Evolutionary conservation across 345 rosid genomes (phyloP).

Genomic region (Diplotaxis tenuifolia): DNA sequence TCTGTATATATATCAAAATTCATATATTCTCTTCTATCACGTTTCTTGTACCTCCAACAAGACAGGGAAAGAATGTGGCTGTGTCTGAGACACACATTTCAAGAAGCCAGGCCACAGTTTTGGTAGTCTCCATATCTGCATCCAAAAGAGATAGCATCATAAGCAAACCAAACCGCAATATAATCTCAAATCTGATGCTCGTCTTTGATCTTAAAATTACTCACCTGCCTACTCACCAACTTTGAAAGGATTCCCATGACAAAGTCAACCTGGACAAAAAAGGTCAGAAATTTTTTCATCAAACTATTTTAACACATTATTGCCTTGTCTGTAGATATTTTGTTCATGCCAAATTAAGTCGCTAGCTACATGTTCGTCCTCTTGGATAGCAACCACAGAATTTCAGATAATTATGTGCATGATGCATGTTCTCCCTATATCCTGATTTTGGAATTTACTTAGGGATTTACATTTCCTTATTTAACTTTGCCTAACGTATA

Average conservation of each 20-base stretch:
- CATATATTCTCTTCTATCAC: not conserved
- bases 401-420: not conserved
- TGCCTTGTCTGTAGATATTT: not conserved
- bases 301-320: not conserved
- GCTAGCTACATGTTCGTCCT: not conserved
- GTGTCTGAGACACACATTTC: constrained; percentile 92
- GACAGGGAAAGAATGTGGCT: constrained; percentile 86
- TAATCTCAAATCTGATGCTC: constrained; percentile 8
- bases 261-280: constrained; percentile 70
- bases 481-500: not conserved
- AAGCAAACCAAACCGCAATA: not conserved
- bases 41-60: constrained; percentile 61
- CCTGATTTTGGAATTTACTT: not conserved
- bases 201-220: constrained; percentile 20
- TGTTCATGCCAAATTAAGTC: not conserved
- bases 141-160: constrained; percentile 10
- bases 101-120: constrained; percentile 96
- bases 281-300: not conserved
- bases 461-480: not conserved
- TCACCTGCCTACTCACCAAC: constrained; percentile 88
- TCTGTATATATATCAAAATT: not conserved
- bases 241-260: constrained; percentile 94
- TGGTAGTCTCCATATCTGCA: constrained; percentile 95
- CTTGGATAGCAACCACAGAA: not conserved
- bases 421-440: not conserved